These are phyloP conservation scores for Ophiostoma pallidulum DNA, from an alignment of 2,329 filamentous ascomycete genomes.

Conservation along the genomic window DNA sequence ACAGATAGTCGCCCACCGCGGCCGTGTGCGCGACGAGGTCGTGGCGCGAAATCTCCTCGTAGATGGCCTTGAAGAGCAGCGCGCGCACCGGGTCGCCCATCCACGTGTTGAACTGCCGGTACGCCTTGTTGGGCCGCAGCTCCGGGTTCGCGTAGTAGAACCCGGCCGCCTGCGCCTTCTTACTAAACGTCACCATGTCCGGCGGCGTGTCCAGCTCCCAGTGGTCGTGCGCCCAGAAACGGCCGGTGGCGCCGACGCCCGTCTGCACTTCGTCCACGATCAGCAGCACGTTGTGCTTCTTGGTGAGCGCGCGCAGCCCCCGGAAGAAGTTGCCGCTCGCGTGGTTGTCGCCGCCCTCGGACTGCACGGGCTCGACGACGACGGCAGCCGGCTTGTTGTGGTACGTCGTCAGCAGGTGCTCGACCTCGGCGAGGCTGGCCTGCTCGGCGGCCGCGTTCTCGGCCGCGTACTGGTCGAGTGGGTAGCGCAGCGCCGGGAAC, in stretches of 20 bases:
- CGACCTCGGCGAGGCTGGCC: conserved; percentile 71
- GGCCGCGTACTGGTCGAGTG: conserved; percentile 64
- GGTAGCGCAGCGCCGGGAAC: conserved; percentile 79
- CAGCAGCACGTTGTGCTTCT: conserved; percentile 66
- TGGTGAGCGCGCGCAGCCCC: conserved; percentile 68
- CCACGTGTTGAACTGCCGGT: conserved; percentile 95
- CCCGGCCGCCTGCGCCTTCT: conserved; percentile 88
- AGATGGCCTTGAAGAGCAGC: conserved; percentile 76
- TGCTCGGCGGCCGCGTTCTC: conserved; percentile 75
- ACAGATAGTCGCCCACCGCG: conserved; percentile 69
- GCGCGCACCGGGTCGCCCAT: conserved; percentile 88
- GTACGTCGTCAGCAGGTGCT: conserved; percentile 69
- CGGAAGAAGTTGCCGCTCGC: conserved; percentile 80
- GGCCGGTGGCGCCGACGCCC: conserved; percentile 81
- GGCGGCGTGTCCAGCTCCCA: conserved; percentile 72
- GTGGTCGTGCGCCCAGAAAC: conserved; percentile 96
- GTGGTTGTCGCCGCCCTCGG: conserved; percentile 91
- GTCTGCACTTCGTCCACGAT: conserved; percentile 95
- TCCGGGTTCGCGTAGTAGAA: conserved; percentile 81
- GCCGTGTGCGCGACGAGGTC: conserved; percentile 75
- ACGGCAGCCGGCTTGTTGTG: conserved; percentile 72
- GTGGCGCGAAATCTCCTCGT: conserved; percentile 64
- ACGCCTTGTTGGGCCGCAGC: conserved; percentile 80
- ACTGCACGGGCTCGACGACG: conserved; percentile 83
- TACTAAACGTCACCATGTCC: conserved; percentile 90